Evolutionary conservation across 352 stramenopile species (phyloP), one percentile per base, ranked within the genome.

Genomic region (Phytophthora kernoviae): DNA sequence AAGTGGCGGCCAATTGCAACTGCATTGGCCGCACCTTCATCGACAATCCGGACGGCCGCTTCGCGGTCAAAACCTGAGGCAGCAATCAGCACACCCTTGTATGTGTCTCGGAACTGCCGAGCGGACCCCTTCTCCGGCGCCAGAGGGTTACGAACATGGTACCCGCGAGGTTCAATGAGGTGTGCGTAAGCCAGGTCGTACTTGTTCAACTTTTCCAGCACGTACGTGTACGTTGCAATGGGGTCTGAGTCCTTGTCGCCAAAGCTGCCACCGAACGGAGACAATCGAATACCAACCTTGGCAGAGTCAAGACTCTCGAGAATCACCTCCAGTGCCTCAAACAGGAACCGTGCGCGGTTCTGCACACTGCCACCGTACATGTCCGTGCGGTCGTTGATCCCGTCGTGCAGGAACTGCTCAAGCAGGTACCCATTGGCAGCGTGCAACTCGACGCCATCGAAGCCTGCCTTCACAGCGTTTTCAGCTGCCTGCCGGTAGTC

Each of bases 391-490:
- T 84, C 69, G 75, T 98, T 98, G 51, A 81, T 77, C 18, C 59
- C 76, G 47, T 81, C 74, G 54, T 94, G 78, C 10, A 98, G 62
- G 63, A 97, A 97, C 63, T 97, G 79, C 64, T 98, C 90, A 37
- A 98, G 68, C 36, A 98, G 61, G 48, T 98, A 98, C 7, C 93
- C 94, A 57, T 98, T 97, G 7, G 89, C 94, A 4, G 48, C 65
- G 71, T 98, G 93, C 30, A 98, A 56, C 60, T 97, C 88, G 9
- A 98, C 71, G 18, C 91, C 90, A 54, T 98, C 92, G 65, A 97
- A 97, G 15, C 91, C 92, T 3, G 89, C 90, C 14, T 83, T 69
- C 21, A 90, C 77, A 7, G 86, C 77, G 22, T 82, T 81, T 46
- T 79, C 63, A 1, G 88, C 86, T 1, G 68, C 84, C 32, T 73